Evolutionary conservation across 441 rosid species (phyloP).

Genomic region (Erodium trifolium): DNA sequence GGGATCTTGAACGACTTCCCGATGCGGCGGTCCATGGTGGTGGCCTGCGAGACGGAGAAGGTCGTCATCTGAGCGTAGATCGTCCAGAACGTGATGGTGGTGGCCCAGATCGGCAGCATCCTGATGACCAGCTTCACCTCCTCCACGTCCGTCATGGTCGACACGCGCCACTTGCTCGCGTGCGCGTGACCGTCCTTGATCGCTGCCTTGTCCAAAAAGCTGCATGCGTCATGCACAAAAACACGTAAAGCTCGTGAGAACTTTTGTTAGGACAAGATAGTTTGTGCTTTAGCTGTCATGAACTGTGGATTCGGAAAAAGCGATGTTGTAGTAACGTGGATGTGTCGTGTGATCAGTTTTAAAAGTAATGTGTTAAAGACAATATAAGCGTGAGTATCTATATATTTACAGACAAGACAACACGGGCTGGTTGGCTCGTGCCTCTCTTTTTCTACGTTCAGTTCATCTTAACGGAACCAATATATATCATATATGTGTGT

Average conservation of each 20-base stretch:
- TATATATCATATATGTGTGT: too few species aligned
- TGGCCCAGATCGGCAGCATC: conserved; percentile 83
- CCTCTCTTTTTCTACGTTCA: background rate
- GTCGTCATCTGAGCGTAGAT: conserved; percentile 82
- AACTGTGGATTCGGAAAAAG: too few species aligned
- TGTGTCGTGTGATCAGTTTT: too few species aligned
- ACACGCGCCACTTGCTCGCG: conserved; percentile 62
- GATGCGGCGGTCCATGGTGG: conserved; percentile 61
- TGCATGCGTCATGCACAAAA: conserved; percentile 10
- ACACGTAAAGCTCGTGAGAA: background rate
- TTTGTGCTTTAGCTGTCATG: too few species aligned
- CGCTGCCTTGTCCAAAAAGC: conserved; percentile 75
- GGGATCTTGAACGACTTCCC: conserved; percentile 62
- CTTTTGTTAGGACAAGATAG: too few species aligned
- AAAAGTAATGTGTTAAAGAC: background rate
- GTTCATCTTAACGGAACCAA: background rate
- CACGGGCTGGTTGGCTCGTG: background rate
- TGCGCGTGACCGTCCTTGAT: conserved; percentile 24
- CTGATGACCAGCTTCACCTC: conserved; percentile 77
- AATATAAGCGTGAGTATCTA: background rate
- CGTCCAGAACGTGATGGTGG: conserved; percentile 88
- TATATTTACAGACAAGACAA: background rate
- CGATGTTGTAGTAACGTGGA: too few species aligned
- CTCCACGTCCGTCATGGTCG: conserved; percentile 66
- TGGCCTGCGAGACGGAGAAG: conserved; percentile 83